A percentile compares a stretch with the other conserved stretches of the same genome.
Evolutionary conservation across 768 basidiomycete genomes (phyloP).

Genomic region (Russula dissimulans): DNA sequence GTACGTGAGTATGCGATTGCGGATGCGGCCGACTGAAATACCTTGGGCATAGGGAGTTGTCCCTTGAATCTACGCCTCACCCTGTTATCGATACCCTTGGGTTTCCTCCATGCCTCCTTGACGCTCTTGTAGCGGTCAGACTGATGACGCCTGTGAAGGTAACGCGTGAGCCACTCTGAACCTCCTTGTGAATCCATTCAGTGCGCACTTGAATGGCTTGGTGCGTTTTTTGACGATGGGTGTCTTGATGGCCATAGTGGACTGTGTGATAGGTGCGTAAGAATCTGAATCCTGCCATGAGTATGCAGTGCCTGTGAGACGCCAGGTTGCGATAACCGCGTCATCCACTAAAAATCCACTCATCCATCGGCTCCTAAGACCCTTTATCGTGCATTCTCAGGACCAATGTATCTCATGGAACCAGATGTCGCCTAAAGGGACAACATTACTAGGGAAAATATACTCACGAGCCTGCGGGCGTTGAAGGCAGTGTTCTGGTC

Average conservation of each 20-base stretch:
- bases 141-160: constrained; percentile 76
- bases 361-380: constrained; percentile 19
- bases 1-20: background rate
- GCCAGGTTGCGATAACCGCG: background rate
- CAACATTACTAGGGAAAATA: constrained; percentile 17
- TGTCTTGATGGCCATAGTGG: constrained; percentile 33
- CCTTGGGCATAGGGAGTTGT: constrained; percentile 94
- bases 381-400: background rate
- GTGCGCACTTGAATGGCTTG: constrained; percentile 87
- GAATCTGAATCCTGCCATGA: background rate
- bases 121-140: constrained; percentile 96
- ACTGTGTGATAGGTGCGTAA: constrained; percentile 6
- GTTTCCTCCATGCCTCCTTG: constrained; percentile 99
- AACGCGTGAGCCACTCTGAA: background rate
- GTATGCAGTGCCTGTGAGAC: background rate
- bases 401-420: background rate
- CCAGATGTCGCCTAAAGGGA: constrained; percentile 5
- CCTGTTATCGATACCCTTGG: constrained; percentile 99
- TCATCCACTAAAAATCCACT: constrained; percentile 7
- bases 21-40: constrained; percentile 25
- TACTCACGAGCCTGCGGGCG: constrained; percentile 46
- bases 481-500: constrained; percentile 33
- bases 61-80: constrained; percentile 94
- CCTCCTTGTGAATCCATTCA: background rate
- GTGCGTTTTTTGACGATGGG: constrained; percentile 96